Conservation (phyloP, 2,329 filamentous ascomycete species). For the Bipolaris victoriae region DNA sequence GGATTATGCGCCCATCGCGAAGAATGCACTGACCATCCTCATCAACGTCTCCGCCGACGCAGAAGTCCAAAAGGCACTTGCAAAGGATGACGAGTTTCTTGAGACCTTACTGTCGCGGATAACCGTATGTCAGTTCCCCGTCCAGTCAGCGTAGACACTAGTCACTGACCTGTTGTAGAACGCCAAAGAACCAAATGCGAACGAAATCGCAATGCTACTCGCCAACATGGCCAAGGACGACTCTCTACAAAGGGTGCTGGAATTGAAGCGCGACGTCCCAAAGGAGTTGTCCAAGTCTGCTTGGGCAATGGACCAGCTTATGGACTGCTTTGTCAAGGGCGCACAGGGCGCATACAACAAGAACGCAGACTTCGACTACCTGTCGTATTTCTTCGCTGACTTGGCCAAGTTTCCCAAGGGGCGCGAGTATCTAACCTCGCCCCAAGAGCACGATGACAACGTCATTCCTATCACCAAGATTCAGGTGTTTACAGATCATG, state of each 20-base stretch:
- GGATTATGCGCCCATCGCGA: slow-evolving; percentile 89
- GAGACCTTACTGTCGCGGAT: slow-evolving; percentile 74
- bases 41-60: slow-evolving; percentile 82
- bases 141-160: not conserved
- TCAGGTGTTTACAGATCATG: slow-evolving; percentile 91
- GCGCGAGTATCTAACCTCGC: slow-evolving; percentile 73
- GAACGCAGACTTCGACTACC: slow-evolving; percentile 85
- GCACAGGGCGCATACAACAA: slow-evolving; percentile 83
- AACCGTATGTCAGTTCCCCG: slow-evolving; percentile 68
- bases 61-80: slow-evolving; percentile 74
- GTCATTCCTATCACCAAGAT: slow-evolving; percentile 91
- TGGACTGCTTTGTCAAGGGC: slow-evolving; percentile 96
- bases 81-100: slow-evolving; percentile 80
- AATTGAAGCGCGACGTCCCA: slow-evolving; percentile 70
- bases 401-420: slow-evolving; percentile 79
- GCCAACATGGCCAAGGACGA: slow-evolving; percentile 89
- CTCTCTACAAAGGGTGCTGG: slow-evolving; percentile 70
- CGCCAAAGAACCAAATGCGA: slow-evolving; percentile 77
- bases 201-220: slow-evolving; percentile 87
- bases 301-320: slow-evolving; percentile 82
- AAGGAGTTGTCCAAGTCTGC: slow-evolving; percentile 74
- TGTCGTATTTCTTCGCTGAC: slow-evolving; percentile 93
- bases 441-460: slow-evolving; percentile 75
- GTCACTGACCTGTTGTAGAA: slow-evolving; percentile 56
- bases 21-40: slow-evolving; percentile 88